Evolutionary conservation across 805 yeast genomes (phyloP).

Genomic region (Cyberlindnera americana): DNA sequence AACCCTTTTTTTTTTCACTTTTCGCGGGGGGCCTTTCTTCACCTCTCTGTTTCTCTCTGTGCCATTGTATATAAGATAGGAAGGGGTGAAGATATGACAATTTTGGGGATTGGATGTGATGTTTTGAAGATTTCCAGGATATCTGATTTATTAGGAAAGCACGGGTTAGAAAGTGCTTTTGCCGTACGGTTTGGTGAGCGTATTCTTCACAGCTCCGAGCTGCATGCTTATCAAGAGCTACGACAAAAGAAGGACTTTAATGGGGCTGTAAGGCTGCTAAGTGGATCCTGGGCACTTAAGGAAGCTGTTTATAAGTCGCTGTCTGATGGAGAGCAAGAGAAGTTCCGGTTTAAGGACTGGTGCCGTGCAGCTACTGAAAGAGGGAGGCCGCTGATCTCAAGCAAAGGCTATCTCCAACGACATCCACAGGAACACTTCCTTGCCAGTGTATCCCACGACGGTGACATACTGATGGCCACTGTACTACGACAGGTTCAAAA

Average conservation of each 20-base stretch:
- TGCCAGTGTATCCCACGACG: conserved; percentile 63
- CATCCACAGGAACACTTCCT: conserved; percentile 44
- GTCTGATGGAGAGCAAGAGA: conserved; percentile 43
- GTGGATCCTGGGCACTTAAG: conserved; percentile 69
- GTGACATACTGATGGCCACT: conserved; percentile 51
- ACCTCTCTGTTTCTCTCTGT: too few species aligned
- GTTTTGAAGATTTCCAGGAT: conserved; percentile 47
- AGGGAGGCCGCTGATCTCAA: conserved; percentile 44
- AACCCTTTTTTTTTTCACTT: conserved; percentile 2
- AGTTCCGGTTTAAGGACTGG: conserved; percentile 60
- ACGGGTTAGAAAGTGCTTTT: conserved; percentile 28
- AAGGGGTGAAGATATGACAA: conserved; percentile 5
- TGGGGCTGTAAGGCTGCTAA: conserved; percentile 36
- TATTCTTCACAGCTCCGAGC: conserved; percentile 48
- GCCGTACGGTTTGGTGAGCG: conserved; percentile 40
- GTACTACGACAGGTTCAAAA: conserved; percentile 41
- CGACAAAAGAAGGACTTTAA: conserved; percentile 20
- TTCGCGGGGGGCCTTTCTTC: conserved; percentile 7
- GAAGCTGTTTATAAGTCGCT: conserved; percentile 71
- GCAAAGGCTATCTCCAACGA: conserved; percentile 29
- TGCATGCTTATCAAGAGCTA: conserved; percentile 32
- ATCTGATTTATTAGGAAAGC: conserved; percentile 34
- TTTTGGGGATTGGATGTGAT: conserved; percentile 35
- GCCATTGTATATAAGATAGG: too few species aligned
- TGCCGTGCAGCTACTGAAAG: conserved; percentile 37